Conservation (phyloP, 2,329 filamentous ascomycete species). For the Emergomyces africanus region DNA sequence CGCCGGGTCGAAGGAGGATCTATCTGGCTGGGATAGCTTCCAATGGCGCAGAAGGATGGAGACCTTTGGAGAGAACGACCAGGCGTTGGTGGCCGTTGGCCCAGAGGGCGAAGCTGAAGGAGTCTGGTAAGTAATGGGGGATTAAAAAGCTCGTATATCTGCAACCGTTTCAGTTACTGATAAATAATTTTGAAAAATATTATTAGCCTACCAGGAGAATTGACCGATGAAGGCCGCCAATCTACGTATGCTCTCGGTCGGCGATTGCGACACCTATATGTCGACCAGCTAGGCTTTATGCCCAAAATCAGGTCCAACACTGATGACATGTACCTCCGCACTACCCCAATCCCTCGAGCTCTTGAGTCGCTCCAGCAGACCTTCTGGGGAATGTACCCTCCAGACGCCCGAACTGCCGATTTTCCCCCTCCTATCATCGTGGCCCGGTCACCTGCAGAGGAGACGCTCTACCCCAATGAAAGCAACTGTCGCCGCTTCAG, state of each 20-base stretch:
- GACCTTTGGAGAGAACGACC: slow-evolving; percentile 59
- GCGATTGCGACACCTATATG: slow-evolving; percentile 57
- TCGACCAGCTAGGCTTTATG: slow-evolving; percentile 62
- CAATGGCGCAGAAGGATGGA: slow-evolving; percentile 64
- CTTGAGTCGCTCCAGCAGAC: slow-evolving; percentile 66
- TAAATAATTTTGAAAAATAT: not conserved
- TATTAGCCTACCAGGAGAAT: slow-evolving; percentile 44
- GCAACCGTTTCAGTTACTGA: not conserved
- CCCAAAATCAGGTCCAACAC: slow-evolving; percentile 43
- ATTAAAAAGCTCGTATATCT: not conserved
- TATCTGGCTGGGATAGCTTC: slow-evolving; percentile 44
- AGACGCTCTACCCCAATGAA: slow-evolving; percentile 72
- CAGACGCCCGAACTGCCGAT: slow-evolving; percentile 33
- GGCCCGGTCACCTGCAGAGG: slow-evolving; percentile 51
- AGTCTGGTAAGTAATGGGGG: slow-evolving; percentile 53
- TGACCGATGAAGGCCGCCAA: slow-evolving; percentile 62
- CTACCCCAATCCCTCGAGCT: slow-evolving; percentile 62
- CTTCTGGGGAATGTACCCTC: slow-evolving; percentile 62
- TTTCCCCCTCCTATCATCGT: slow-evolving; percentile 55
- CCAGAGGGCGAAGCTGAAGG: slow-evolving; percentile 58
- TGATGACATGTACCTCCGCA: slow-evolving; percentile 57
- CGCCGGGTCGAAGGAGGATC: slow-evolving; percentile 42
- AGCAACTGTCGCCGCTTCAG: slow-evolving; percentile 60
- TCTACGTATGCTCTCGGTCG: slow-evolving; percentile 58
- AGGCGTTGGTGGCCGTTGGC: slow-evolving; percentile 57